Evolutionary conservation across 768 basidiomycete species (phyloP), one percentile per base, ranked within the genome.

Genomic region (Russula abietina): DNA sequence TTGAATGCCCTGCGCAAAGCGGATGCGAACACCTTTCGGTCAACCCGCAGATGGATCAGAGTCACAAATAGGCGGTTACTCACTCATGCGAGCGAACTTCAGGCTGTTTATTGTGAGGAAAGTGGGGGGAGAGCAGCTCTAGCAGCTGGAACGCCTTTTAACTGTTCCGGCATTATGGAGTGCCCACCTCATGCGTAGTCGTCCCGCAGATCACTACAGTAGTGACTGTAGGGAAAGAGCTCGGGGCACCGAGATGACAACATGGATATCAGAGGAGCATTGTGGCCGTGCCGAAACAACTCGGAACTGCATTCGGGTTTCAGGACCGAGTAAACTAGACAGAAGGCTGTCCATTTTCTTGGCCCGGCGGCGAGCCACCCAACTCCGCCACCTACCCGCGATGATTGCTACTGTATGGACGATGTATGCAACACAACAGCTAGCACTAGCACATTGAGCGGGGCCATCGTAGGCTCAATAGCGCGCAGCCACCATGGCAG

Each of bases 291-390:
- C 38, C 38, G 2, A 16, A 16, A 39, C 0, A 16, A 5, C 16
- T 39, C 38, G n/a, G n/a, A n/a, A n/a, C 16, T 39, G 38, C 10
- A 5, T 4, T 11, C 11, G 36, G 36, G 3, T 36, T 0, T 36
- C 36, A 36, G 11, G 36, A 36, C 36, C 36, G 36, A 36, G 8
- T 36, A 36, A 33, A 33, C 33, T 5, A 8, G 11, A 12, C 0
- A 36, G 11, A 12, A 12, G 12, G 36, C 36, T 12, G 11, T 87
- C 60, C 69, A 92, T 91, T 77, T 99, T 99, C 62, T 94, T 77
- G 24, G n/a, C n/a, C n/a, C n/a, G n/a, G n/a, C n/a, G n/a, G 91
- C 86, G 75, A 97, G 93, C 94, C 95, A 98, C 0, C 96, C 96
- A 6, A 95, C 83, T 4, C 88, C 89, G 69, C 88, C 91, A 71